Evolutionary conservation across 768 basidiomycete species (phyloP).

Genomic region (Kwoniella heveanensis): DNA sequence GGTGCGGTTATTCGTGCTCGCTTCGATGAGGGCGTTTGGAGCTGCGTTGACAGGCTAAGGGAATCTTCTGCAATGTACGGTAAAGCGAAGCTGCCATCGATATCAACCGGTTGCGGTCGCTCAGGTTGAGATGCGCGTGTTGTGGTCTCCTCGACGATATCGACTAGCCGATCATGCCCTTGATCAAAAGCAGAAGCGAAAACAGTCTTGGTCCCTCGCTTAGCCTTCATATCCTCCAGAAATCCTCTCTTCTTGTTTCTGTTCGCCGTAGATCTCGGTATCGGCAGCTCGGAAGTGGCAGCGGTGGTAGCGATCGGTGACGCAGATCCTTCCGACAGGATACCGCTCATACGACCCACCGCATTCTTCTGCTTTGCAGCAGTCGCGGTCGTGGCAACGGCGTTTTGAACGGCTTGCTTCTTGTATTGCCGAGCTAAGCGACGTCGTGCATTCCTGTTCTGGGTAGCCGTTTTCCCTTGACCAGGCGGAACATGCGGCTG

Average conservation of each 20-base stretch:
- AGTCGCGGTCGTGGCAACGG: not conserved
- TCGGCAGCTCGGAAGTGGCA: slow-evolving; percentile 5
- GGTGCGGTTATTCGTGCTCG: slow-evolving; percentile 22
- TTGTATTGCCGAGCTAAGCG: slow-evolving; percentile 22
- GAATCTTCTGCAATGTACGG: slow-evolving; percentile 9
- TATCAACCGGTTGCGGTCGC: not conserved
- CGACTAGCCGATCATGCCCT: not conserved
- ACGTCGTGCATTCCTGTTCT: slow-evolving; percentile 39
- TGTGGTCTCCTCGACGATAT: not conserved
- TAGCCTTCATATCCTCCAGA: slow-evolving; percentile 38
- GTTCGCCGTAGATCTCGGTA: slow-evolving; percentile 35
- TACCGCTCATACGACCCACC: slow-evolving; percentile 1
- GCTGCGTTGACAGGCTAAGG: not conserved
- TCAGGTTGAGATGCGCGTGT: not conserved
- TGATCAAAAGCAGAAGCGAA: slow-evolving; percentile 23
- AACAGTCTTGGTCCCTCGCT: slow-evolving; percentile 28
- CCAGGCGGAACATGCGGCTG: slow-evolving; percentile 30
- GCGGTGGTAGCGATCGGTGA: too few species aligned
- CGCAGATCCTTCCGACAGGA: not conserved
- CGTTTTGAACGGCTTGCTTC: slow-evolving; percentile 16
- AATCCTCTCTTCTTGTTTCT: slow-evolving; percentile 48
- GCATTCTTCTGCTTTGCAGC: not conserved
- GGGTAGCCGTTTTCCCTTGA: slow-evolving; percentile 39
- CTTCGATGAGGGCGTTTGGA: not conserved
- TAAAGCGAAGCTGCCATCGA: not conserved